A percentile compares a stretch with the other conserved stretches of the same genome.
phyloP scores from a whole-genome alignment of 306 rosid species.

The Parietaria judaica region DNA sequence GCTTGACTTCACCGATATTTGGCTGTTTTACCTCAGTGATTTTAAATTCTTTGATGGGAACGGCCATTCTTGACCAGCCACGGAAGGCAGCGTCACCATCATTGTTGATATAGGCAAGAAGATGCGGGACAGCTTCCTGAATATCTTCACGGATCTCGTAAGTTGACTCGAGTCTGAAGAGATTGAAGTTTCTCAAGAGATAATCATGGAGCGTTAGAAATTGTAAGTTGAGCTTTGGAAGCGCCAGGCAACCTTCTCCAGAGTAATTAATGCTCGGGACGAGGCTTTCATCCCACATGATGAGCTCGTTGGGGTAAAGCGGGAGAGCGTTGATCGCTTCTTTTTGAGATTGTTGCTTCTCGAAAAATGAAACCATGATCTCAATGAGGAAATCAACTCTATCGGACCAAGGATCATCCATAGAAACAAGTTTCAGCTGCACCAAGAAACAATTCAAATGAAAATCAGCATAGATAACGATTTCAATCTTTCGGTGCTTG shows the following conservation, averaged over 20 bases:
- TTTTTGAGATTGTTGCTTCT: conserved; percentile 93
- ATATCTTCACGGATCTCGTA: conserved; percentile 98
- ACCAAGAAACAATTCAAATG: conserved; percentile 22
- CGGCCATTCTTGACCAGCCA: conserved; percentile 99
- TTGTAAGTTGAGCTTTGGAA: conserved; percentile 89
- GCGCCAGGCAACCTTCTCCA: conserved; percentile 98
- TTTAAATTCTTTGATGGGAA: conserved; percentile 77
- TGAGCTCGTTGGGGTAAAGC: conserved; percentile 88
- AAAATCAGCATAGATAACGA: no score
- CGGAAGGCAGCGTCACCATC: conserved; percentile 89
- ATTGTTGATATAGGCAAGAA: conserved; percentile 73
- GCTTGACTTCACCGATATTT: conserved; percentile 97
- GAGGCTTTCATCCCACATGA: conserved; percentile 99
- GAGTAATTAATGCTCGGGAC: conserved; percentile 98
- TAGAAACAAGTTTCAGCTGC: conserved; percentile 86
- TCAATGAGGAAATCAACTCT: conserved; percentile 91
- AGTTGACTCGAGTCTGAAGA: conserved; percentile 95
- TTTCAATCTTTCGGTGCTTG: no score
- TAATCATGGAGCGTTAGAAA: conserved; percentile 97
- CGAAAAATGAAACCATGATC: conserved; percentile 87
- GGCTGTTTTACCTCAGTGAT: conserved; percentile 82
- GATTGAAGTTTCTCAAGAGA: conserved; percentile 88
- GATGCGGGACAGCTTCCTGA: conserved; percentile 96
- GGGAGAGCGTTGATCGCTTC: conserved; percentile 99
- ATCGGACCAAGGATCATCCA: conserved; percentile 89